Evolutionary conservation across 2,329 filamentous ascomycete genomes (phyloP), one percentile per base, ranked within the genome.

Genomic region (Aureobasidium namibiae): DNA sequence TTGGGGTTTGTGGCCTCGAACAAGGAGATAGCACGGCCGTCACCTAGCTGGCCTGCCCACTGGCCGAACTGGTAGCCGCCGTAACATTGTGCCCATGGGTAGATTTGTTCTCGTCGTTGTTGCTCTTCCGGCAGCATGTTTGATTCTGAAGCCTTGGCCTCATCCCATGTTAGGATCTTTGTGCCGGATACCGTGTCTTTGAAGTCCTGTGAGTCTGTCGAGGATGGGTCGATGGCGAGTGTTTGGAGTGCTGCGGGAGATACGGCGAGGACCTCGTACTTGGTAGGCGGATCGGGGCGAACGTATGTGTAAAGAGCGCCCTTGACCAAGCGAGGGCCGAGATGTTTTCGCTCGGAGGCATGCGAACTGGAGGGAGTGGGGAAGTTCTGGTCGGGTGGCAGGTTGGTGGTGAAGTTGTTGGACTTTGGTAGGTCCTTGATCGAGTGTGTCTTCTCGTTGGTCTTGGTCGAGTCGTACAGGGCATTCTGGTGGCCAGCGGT

Each of bases 1-100:
- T 72, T 69, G 1, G 88, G 84, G 69, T 92, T 95, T 5, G 85
- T 92, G 24, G 86, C 83, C 73, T 99, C 94, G 68, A 97, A 97
- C 1, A 99, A 79, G 36, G 90, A 95, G 65, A 99, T 97, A 31
- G 92, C 94, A 59, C 94, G 83, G 38, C 94, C 94, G 70, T 99
- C 94, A 42, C 94, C 94, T 1, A 99, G 83, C 73, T 99, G 94
- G 6, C 94, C 92, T 3, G 94, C 94, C 92, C 92, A 99, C 65
- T 88, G 85, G 6, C 94, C 94, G 61, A 75, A 74, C 52, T 75
- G 73, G 66, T 80, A 77, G 60, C 92, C 92, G 60, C 94, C 94
- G 72, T 99, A 99, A 75, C 94, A 97, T 75, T 99, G 94, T 33
- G 94, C 92, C 94, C 94, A 99, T 0, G 94, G 92, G 71, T 99